phyloP scores from a whole-genome alignment of 1,284 basidiomycete species.

The Leucoagaricus sp. region DNA sequence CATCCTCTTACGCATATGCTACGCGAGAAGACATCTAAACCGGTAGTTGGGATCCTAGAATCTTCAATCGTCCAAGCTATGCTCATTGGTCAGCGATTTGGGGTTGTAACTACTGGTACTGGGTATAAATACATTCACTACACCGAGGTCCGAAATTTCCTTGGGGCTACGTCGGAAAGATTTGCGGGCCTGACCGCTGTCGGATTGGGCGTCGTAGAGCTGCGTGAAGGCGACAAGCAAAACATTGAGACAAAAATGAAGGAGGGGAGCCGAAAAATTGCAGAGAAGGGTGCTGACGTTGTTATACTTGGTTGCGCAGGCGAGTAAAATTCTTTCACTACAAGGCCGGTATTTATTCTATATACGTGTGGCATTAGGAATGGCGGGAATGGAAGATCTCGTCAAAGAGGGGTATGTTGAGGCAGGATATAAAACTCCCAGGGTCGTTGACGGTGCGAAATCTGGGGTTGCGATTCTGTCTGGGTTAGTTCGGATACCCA shows the following conservation, averaged over 20 bases:
- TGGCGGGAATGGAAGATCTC: constrained; percentile 37
- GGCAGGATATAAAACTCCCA: constrained; percentile 26
- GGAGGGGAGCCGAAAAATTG: constrained; percentile 28
- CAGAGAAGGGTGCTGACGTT: constrained; percentile 31
- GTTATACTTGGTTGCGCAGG: constrained; percentile 37
- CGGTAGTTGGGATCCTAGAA: constrained; percentile 35
- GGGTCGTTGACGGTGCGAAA: constrained; percentile 37
- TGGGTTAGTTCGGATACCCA: constrained; percentile 27
- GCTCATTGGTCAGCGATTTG: constrained; percentile 34
- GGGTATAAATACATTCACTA: constrained; percentile 34
- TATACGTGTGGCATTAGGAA: constrained; percentile 20
- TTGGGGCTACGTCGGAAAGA: constrained; percentile 32
- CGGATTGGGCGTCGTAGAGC: constrained; percentile 34
- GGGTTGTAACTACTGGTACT: constrained; percentile 36
- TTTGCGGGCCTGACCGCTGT: constrained; percentile 34
- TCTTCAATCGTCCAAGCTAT: constrained; percentile 33
- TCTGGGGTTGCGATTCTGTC: constrained; percentile 36
- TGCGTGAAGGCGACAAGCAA: constrained; percentile 30
- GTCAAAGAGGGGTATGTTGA: constrained; percentile 31
- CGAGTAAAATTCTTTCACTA: too few relatives aligned
- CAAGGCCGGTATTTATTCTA: too few relatives aligned
- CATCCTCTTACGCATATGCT: constrained; percentile 36
- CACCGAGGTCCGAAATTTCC: constrained; percentile 32
- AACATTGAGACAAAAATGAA: constrained; percentile 31
- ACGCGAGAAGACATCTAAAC: constrained; percentile 32